A percentile compares a stretch with the other conserved stretches of the same genome.
phyloP scores from a whole-genome alignment of 768 basidiomycete species.

The Collybia sordida region DNA sequence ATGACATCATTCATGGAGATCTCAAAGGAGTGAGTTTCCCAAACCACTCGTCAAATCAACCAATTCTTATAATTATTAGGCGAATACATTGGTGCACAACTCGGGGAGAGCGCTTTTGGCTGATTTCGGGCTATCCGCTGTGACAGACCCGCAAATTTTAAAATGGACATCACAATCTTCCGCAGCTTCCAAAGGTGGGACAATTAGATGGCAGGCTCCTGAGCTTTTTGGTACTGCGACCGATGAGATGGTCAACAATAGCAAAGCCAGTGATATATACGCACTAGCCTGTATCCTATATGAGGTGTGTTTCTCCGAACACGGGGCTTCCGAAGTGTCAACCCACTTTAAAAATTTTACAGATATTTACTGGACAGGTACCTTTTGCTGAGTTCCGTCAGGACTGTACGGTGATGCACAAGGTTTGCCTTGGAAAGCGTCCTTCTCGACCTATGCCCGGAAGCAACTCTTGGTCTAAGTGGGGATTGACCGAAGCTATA shows the following conservation, averaged over 20 bases:
- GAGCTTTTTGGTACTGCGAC: slow-evolving; percentile 15
- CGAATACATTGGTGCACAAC: slow-evolving; percentile 21
- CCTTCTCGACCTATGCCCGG: slow-evolving; percentile 15
- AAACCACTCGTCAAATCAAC: neutral
- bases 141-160: slow-evolving; percentile 17
- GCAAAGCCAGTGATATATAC: slow-evolving; percentile 25
- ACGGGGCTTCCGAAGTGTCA: neutral
- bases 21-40: slow-evolving; percentile 22
- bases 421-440: slow-evolving; percentile 13
- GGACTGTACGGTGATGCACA: slow-evolving; percentile 13
- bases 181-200: slow-evolving; percentile 13
- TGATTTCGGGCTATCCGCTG: slow-evolving; percentile 25
- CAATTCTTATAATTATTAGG: slow-evolving; percentile 4
- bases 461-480: slow-evolving; percentile 5
- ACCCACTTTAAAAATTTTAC: neutral
- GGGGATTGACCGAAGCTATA: slow-evolving; percentile 17
- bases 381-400: slow-evolving; percentile 16
- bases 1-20: slow-evolving; percentile 28
- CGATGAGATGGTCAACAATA: slow-evolving; percentile 3
- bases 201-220: slow-evolving; percentile 26
- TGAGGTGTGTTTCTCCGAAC: slow-evolving; percentile 21
- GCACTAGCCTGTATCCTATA: slow-evolving; percentile 26
- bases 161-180: slow-evolving; percentile 14
- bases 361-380: slow-evolving; percentile 24
- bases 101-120: slow-evolving; percentile 21